phyloP scores from a whole-genome alignment of 441 rosid species.

The Populus hybrid region DNA sequence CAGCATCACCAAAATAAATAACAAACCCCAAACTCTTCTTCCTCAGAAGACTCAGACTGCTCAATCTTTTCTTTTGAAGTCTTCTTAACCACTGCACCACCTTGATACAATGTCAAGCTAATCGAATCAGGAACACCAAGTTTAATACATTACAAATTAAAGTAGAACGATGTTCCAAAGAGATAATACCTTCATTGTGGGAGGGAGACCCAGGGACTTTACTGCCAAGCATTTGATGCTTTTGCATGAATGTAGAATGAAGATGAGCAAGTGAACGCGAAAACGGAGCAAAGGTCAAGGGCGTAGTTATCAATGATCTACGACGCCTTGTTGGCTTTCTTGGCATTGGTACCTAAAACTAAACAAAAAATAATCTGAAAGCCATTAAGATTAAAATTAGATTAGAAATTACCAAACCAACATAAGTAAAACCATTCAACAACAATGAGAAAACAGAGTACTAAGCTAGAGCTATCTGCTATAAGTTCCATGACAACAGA shows the following conservation, averaged over 20 bases:
- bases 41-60: constrained; percentile 51
- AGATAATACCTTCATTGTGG: constrained; percentile 31
- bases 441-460: background rate
- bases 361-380: background rate
- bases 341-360: constrained; percentile 25
- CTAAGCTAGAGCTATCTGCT: background rate
- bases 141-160: background rate
- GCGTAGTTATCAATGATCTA: constrained; percentile 29
- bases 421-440: background rate
- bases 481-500: background rate
- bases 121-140: constrained; percentile 1
- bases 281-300: constrained; percentile 65
- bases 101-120: constrained; percentile 19
- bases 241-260: constrained; percentile 31
- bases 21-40: constrained; percentile 61
- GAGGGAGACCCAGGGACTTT: constrained; percentile 17
- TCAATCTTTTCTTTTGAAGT: constrained; percentile 18
- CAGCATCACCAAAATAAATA: background rate
- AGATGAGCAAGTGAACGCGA: constrained; percentile 53
- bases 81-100: constrained; percentile 24
- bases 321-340: constrained; percentile 33
- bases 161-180: background rate
- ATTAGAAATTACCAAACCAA: background rate
- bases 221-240: constrained; percentile 24
- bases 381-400: background rate